phyloP scores from a whole-genome alignment of 2,329 filamentous ascomycete genomes.

The Trichoderma cornu-damae region DNA sequence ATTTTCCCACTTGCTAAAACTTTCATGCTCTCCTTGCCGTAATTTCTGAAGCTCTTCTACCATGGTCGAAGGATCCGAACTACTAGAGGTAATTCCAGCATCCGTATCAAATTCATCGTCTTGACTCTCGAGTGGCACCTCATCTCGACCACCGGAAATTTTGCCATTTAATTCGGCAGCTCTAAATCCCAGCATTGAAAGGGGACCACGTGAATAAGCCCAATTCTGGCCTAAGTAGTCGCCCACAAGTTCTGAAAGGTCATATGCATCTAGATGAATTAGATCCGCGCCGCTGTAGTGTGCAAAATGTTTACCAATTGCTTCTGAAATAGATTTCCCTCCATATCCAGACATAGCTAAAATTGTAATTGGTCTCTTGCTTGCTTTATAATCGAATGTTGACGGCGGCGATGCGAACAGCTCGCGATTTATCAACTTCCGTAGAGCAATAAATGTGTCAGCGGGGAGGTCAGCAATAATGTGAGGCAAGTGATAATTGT shows the following conservation, averaged over 20 bases:
- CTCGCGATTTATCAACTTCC: slow-evolving; percentile 29
- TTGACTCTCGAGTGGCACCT: slow-evolving; percentile 27
- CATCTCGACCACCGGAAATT: slow-evolving; percentile 44
- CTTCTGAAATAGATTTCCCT: slow-evolving; percentile 36
- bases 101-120: slow-evolving; percentile 36
- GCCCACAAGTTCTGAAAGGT: slow-evolving; percentile 64
- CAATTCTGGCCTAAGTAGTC: slow-evolving; percentile 63
- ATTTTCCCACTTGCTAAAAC: slow-evolving; percentile 52
- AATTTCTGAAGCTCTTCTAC: slow-evolving; percentile 44
- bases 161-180: slow-evolving; percentile 52
- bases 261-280: slow-evolving; percentile 62
- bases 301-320: slow-evolving; percentile 59
- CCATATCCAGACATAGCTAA: slow-evolving; percentile 37
- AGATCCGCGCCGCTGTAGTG: slow-evolving; percentile 59
- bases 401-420: slow-evolving; percentile 27
- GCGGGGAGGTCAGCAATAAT: slow-evolving; percentile 33
- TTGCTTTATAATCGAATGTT: slow-evolving; percentile 30
- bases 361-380: slow-evolving; percentile 37
- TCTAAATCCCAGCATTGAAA: slow-evolving; percentile 53
- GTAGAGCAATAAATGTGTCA: slow-evolving; percentile 32
- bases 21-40: slow-evolving; percentile 35
- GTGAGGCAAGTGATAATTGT: slow-evolving; percentile 33
- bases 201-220: slow-evolving; percentile 42
- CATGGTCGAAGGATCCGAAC: slow-evolving; percentile 27
- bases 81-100: slow-evolving; percentile 29